phyloP scores from a whole-genome alignment of 495 filamentous ascomycete species.

The Aspergillus saccharolyticus region DNA sequence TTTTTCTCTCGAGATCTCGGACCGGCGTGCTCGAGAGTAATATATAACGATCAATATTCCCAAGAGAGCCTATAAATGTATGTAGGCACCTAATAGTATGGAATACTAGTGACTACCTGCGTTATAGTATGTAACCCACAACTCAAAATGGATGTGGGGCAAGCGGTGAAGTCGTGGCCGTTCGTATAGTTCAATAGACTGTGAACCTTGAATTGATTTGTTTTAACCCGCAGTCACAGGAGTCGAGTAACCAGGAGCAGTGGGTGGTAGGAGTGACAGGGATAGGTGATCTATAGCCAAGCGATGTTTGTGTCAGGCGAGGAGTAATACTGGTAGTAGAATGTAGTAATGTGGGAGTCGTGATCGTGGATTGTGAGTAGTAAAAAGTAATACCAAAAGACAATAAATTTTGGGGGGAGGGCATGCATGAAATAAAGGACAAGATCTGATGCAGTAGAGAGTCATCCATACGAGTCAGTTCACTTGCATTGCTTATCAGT shows the following conservation, averaged over 20 bases:
- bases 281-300: background rate
- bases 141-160: constrained; percentile 15
- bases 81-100: constrained; percentile 16
- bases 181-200: constrained; percentile 3
- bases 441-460: background rate
- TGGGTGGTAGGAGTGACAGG: background rate
- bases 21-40: background rate
- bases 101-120: constrained; percentile 14
- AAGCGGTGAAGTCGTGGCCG: background rate
- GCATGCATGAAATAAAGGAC: background rate
- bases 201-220: background rate
- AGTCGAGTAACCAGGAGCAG: too few species aligned
- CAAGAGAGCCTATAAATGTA: constrained; percentile 14
- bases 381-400: background rate
- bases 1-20: background rate
- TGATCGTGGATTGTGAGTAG: background rate
- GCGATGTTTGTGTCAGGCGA: background rate
- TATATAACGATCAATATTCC: background rate
- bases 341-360: background rate
- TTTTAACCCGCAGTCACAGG: background rate
- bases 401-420: background rate
- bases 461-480: background rate
- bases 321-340: background rate
- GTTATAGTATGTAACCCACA: constrained; percentile 12
- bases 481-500: too few species aligned